Evolutionary conservation across 2,329 filamentous ascomycete species (phyloP).

Genomic region (Scorias spongiosa): DNA sequence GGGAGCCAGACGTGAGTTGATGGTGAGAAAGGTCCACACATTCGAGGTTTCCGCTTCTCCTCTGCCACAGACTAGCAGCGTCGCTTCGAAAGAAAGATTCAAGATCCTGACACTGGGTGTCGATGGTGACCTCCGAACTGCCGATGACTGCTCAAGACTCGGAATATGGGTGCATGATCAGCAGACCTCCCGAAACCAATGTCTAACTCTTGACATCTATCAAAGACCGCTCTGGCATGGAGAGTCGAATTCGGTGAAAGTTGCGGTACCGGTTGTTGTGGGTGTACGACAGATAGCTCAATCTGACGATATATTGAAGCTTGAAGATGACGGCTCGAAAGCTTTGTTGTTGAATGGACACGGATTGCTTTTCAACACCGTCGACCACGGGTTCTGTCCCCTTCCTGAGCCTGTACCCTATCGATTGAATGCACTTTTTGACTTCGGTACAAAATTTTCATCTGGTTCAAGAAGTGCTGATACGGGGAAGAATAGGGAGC

Average conservation of each 20-base stretch:
- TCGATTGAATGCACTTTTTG: constrained; percentile 9
- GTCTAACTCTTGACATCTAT: constrained; percentile 13
- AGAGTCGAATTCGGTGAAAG: constrained; percentile 2
- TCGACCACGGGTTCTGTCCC: constrained; percentile 8
- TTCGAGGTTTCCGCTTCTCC: constrained; percentile 3
- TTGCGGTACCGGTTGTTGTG: constrained; percentile 12
- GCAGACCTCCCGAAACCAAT: constrained; percentile 8
- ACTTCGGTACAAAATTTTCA: not conserved
- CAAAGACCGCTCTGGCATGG: constrained; percentile 13
- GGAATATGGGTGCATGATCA: constrained; percentile 16
- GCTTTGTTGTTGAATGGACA: constrained; percentile 11
- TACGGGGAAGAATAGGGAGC: constrained; percentile 14
- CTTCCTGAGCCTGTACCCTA: constrained; percentile 10
- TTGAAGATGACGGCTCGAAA: constrained; percentile 6
- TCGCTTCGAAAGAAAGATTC: not conserved
- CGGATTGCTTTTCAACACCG: constrained; percentile 12
- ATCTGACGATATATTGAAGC: constrained; percentile 12
- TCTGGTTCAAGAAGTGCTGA: constrained; percentile 4
- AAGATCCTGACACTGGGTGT: constrained; percentile 7
- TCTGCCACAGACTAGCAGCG: not conserved
- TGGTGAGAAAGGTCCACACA: constrained; percentile 20
- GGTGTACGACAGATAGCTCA: constrained; percentile 6
- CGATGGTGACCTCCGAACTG: constrained; percentile 4
- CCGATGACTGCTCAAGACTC: constrained; percentile 8
- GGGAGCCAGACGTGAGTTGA: constrained; percentile 19